phyloP scores from a whole-genome alignment of 768 basidiomycete genomes.

The Hygrophorus pudorinus region DNA sequence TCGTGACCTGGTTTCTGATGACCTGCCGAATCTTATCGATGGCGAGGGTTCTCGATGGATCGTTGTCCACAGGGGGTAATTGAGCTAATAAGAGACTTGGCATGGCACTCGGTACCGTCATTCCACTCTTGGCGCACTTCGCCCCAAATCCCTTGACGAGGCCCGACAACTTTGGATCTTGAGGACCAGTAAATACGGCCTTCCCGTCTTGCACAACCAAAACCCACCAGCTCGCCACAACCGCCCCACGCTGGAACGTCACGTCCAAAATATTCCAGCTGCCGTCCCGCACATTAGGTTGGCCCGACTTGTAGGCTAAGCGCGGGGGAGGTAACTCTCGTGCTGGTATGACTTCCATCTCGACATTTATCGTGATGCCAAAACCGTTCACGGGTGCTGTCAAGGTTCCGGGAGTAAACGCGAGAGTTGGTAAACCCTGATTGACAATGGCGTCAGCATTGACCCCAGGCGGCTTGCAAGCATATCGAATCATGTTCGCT shows the following conservation, averaged over 20 bases:
- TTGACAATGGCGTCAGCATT: slow-evolving; percentile 52
- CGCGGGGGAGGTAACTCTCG: slow-evolving; percentile 53
- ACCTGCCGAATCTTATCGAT: slow-evolving; percentile 29
- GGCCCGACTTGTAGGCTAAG: slow-evolving; percentile 43
- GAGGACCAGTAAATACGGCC: slow-evolving; percentile 26
- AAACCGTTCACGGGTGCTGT: slow-evolving; percentile 39
- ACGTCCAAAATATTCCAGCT: slow-evolving; percentile 73
- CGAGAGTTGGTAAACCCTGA: slow-evolving; percentile 49
- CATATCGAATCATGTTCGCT: slow-evolving; percentile 57
- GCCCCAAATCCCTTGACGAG: slow-evolving; percentile 43
- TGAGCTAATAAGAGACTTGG: slow-evolving; percentile 28
- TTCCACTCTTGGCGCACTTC: slow-evolving; percentile 53
- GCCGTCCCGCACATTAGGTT: slow-evolving; percentile 39
- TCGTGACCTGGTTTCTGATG: slow-evolving; percentile 23
- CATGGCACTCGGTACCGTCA: slow-evolving; percentile 29
- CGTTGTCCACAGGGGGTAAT: slow-evolving; percentile 18
- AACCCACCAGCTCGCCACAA: slow-evolving; percentile 53
- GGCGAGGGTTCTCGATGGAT: slow-evolving; percentile 28
- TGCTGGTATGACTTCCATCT: slow-evolving; percentile 58
- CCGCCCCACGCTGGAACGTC: slow-evolving; percentile 50
- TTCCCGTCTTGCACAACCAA: slow-evolving; percentile 48
- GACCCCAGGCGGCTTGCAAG: slow-evolving; percentile 50
- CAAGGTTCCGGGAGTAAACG: slow-evolving; percentile 25
- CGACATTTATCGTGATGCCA: slow-evolving; percentile 38
- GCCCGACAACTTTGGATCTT: slow-evolving; percentile 28